phyloP scores from a whole-genome alignment of 495 filamentous ascomycete species.

The Penicillium maclennaniae region DNA sequence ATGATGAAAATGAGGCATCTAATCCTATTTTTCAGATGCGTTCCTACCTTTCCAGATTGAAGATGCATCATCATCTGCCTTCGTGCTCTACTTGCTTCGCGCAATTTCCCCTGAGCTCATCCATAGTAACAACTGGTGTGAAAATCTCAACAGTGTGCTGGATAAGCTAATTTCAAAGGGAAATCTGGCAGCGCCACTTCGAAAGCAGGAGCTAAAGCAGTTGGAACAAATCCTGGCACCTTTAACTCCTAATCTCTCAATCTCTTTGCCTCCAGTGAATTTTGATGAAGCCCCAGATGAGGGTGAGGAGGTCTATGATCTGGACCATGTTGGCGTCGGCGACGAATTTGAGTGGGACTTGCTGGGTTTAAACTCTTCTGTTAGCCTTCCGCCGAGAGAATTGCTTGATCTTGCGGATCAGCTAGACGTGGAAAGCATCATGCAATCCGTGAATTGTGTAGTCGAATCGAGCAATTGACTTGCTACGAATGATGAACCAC shows the following conservation, averaged over 20 bases:
- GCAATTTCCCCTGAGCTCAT: conserved; percentile 25
- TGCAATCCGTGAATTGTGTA: conserved; percentile 22
- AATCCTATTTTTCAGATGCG: conserved; percentile 14
- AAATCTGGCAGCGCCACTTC: conserved; percentile 24
- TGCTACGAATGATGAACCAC: background rate
- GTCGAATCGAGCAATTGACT: background rate
- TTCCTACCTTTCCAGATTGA: conserved; percentile 34
- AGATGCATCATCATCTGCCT: conserved; percentile 31
- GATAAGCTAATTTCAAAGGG: conserved; percentile 27
- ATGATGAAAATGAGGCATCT: background rate
- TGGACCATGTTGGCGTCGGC: conserved; percentile 19
- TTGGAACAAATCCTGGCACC: conserved; percentile 28
- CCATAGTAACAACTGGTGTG: conserved; percentile 23
- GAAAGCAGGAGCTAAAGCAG: conserved; percentile 22
- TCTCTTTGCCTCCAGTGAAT: background rate
- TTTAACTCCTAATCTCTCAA: conserved; percentile 17
- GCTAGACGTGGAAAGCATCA: conserved; percentile 30
- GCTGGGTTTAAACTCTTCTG: conserved; percentile 21
- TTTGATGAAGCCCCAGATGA: conserved; percentile 4
- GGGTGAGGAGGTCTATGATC: conserved; percentile 12
- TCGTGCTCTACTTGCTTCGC: conserved; percentile 29
- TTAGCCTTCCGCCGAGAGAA: conserved; percentile 26
- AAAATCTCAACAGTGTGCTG: conserved; percentile 23
- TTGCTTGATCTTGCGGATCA: conserved; percentile 30
- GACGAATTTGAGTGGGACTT: conserved; percentile 32